Evolutionary conservation across 2,329 filamentous ascomycete genomes (phyloP), one percentile per base, ranked within the genome.

Genomic region (Podosphaera leucotricha): DNA sequence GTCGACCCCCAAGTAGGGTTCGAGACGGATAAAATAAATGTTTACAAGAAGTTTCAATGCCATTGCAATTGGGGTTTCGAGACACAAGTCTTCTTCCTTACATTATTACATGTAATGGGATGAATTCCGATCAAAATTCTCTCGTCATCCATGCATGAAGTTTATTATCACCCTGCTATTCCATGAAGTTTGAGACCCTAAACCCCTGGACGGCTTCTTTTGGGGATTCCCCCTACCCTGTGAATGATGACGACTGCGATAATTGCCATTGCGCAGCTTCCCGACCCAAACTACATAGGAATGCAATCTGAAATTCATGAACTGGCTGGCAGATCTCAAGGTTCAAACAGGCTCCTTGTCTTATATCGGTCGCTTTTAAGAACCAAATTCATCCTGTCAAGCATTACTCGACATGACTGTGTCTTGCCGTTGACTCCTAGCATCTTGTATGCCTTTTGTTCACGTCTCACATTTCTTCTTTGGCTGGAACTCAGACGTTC

Each of bases 401-500:
- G 52, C 52, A 52, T 43, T 46, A 46, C 47, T 53, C 39, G 39
- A 26, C 10, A 28, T 24, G 15, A 50, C 56, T 49, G 54, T 57
- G 53, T 52, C 49, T 41, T 52, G 49, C 55, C 52, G 54, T 53
- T 50, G 52, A 46, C 49, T 51, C 48, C 52, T 47, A 38, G 47
- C 47, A 47, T 48, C 46, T 43, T 48, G 44, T 49, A 46, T 49
- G 45, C 43, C 49, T 43, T 50, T 47, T 48, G 22, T 44, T 51
- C 49, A 49, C 52, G 49, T 55, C 51, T 53, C 51, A 54, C 53
- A 48, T 61, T 59, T 63, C 66, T 66, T 63, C 65, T 60, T 58
- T 55, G 54, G 52, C 52, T 47, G 48, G 50, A 49, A 52, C 56
- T 48, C 48, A 48, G 48, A 54, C 50, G 54, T 51, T 51, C 49